Percentiles rank a stretch among this genome's conserved stretches.
Conservation (phyloP, 352 stramenopile species). For the Phytopythium helicoides region DNA sequence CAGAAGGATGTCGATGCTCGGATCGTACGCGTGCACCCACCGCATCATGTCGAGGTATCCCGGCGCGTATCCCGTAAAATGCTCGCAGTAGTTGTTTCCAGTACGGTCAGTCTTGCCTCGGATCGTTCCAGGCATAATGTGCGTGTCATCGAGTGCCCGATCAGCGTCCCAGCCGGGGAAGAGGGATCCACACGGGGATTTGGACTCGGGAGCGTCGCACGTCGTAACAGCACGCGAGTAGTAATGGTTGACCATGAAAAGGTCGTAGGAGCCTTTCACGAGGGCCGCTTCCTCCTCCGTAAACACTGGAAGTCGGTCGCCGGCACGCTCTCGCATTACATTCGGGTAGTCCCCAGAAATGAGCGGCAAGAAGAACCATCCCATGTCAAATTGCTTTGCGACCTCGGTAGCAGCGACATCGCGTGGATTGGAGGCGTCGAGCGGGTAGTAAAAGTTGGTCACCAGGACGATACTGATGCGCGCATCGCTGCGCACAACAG, state of each 20-base stretch:
- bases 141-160: constrained; percentile 41
- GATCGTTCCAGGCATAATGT: constrained; percentile 50
- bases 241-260: constrained; percentile 97
- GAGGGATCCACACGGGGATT: constrained; percentile 23
- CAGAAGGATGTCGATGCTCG: constrained; percentile 30
- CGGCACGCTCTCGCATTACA: constrained; percentile 84
- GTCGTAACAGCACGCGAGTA: constrained; percentile 53
- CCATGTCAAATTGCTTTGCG: constrained; percentile 89
- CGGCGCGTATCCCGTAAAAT: constrained; percentile 39
- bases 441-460: constrained; percentile 75
- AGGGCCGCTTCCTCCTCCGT: constrained; percentile 65
- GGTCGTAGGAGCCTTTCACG: constrained; percentile 89
- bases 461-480: constrained; percentile 90
- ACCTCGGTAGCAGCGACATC: constrained; percentile 69
- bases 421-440: constrained; percentile 43
- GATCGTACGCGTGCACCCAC: constrained; percentile 40
- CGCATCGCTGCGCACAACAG: constrained; percentile 28
- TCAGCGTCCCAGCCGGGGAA: constrained; percentile 32
- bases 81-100: constrained; percentile 34
- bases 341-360: constrained; percentile 90
- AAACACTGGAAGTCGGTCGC: constrained; percentile 85
- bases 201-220: constrained; percentile 30
- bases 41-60: constrained; percentile 42
- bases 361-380: constrained; percentile 93
- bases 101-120: constrained; percentile 22